A percentile compares a stretch with the other conserved stretches of the same genome.
Conservation (phyloP, 345 rosid genomes). For the Aurinia saxatilis region DNA sequence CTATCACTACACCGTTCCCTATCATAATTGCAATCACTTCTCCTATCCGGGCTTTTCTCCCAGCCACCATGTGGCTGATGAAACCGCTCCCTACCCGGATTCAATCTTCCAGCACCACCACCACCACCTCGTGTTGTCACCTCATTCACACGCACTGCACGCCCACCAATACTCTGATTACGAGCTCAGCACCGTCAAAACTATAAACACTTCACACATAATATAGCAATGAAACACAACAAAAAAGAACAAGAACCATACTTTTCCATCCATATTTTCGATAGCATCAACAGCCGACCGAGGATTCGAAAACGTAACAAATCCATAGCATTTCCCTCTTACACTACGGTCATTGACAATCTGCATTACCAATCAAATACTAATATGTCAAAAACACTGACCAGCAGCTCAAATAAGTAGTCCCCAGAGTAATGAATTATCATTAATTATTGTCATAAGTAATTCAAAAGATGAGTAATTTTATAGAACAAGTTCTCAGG, state of each 20-base stretch:
- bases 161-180: conserved; percentile 62
- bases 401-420: conserved; percentile 2
- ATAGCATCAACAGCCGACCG: conserved; percentile 80
- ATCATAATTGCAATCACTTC: conserved; percentile 44
- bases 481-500: not conserved
- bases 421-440: not conserved
- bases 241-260: conserved; percentile 29
- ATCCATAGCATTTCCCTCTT: conserved; percentile 80
- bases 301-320: conserved; percentile 74
- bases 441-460: too few species aligned
- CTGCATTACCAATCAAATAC: conserved; percentile 33
- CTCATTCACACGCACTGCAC: conserved; percentile 70
- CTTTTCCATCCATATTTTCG: conserved; percentile 83
- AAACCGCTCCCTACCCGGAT: conserved; percentile 32
- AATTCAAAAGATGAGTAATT: not conserved
- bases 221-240: not conserved
- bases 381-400: not conserved
- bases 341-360: conserved; percentile 59
- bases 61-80: conserved; percentile 38
- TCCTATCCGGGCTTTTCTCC: conserved; percentile 41
- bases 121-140: conserved; percentile 68
- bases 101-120: conserved; percentile 62
- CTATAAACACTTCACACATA: not conserved
- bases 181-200: conserved; percentile 21
- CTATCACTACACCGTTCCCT: conserved; percentile 42